Evolutionary conservation across 2,329 filamentous ascomycete species (phyloP).

Genomic region (Sarocladium oryzae): DNA sequence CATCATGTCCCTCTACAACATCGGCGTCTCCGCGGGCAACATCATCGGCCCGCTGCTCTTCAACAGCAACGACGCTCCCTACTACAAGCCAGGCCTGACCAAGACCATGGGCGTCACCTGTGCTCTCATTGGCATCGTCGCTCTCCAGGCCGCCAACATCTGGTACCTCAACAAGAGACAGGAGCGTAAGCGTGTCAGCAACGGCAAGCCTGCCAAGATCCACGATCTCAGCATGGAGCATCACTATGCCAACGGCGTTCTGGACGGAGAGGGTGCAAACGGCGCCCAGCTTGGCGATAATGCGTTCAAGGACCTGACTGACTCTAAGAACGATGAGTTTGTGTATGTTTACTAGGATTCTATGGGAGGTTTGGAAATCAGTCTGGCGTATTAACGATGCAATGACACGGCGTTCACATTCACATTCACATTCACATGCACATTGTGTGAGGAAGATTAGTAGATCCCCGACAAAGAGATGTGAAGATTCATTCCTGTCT

Average conservation of each 20-base stretch:
- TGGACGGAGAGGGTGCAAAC: conserved; percentile 13
- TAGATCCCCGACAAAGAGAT: too few relatives aligned
- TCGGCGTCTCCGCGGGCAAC: conserved; percentile 55
- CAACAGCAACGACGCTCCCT: conserved; percentile 47
- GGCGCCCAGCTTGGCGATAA: conserved; percentile 35
- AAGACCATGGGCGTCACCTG: conserved; percentile 49
- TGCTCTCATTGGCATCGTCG: conserved; percentile 43
- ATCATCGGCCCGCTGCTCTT: conserved; percentile 63
- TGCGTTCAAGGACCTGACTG: conserved; percentile 55
- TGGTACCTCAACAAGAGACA: conserved; percentile 52
- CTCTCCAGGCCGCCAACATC: conserved; percentile 49
- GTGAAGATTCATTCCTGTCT: too few relatives aligned
- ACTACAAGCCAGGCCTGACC: conserved; percentile 50
- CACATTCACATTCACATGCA: too few relatives aligned
- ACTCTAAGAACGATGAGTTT: conserved; percentile 62
- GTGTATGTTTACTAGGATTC: conserved; percentile 52
- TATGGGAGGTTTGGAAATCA: too few relatives aligned
- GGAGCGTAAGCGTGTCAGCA: conserved; percentile 43
- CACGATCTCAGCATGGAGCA: conserved; percentile 55
- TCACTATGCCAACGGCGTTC: conserved; percentile 30
- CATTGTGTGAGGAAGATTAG: too few relatives aligned
- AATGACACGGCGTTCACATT: too few relatives aligned
- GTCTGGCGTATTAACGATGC: too few relatives aligned
- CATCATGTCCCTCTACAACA: conserved; percentile 59
- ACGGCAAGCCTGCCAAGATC: conserved; percentile 55